Conservation (phyloP, 2,329 filamentous ascomycete species). For the Fusarium sterilihyphosum region DNA sequence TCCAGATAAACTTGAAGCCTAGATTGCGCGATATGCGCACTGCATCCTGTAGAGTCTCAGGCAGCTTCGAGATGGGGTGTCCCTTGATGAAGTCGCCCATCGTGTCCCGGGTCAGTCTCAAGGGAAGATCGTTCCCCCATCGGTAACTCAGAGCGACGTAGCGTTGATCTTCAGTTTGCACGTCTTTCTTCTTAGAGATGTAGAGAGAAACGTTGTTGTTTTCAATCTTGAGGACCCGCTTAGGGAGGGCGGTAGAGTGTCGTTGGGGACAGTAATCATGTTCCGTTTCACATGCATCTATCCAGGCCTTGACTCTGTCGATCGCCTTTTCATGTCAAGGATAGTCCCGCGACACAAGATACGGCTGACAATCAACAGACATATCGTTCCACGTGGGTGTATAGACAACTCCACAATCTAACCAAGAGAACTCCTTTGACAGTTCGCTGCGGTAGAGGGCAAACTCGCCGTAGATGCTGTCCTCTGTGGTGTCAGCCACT, state of each 20-base stretch:
- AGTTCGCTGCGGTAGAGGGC: not conserved
- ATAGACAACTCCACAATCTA: not conserved
- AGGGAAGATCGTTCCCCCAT: not conserved
- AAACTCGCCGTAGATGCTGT: not conserved
- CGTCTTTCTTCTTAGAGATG: fast-evolving
- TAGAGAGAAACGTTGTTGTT: fast-evolving
- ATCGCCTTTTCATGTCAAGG: not conserved
- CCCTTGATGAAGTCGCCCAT: not conserved
- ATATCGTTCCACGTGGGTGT: fast-evolving
- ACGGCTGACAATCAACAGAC: fast-evolving
- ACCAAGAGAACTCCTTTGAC: not conserved
- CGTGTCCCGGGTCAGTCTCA: not conserved
- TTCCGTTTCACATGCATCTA: not conserved
- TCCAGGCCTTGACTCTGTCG: not conserved
- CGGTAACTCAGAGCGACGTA: not conserved
- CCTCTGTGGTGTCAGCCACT: fast-evolving
- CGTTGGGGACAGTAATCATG: not conserved
- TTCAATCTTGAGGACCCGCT: not conserved
- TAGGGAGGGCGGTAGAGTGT: fast-evolving
- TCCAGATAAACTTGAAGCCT: not conserved
- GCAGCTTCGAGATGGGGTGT: fast-evolving
- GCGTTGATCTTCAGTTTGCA: not conserved
- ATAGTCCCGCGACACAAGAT: not conserved
- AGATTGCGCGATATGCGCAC: not conserved
- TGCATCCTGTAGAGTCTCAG: not conserved